Conservation (phyloP, 345 rosid species). For the Aquilaria yunnanensis region DNA sequence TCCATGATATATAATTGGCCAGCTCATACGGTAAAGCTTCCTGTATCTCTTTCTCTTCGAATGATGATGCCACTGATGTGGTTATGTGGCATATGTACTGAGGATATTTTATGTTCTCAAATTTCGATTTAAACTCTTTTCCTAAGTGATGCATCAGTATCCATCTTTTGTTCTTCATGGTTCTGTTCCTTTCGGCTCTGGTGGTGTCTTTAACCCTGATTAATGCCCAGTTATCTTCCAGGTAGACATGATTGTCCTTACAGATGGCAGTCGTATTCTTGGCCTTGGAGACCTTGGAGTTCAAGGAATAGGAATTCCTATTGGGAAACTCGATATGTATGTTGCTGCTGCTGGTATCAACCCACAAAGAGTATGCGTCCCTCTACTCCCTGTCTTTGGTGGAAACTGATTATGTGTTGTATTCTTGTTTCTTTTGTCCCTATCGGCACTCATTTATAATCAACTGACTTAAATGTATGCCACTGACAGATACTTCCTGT, state of each 20-base stretch:
- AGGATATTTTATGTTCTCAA: too few species aligned
- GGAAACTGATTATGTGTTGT: too few species aligned
- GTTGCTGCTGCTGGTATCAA: constrained; percentile 98
- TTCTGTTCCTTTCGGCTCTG: too few species aligned
- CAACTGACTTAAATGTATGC: constrained; percentile 7
- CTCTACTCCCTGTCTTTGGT: constrained; percentile 1
- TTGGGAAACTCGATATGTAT: constrained; percentile 97
- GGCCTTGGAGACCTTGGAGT: constrained; percentile 99
- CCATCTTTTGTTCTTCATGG: too few species aligned
- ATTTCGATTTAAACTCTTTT: too few species aligned
- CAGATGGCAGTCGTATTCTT: constrained; percentile 96
- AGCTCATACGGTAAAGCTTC: constrained; percentile 43
- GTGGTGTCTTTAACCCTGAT: too few species aligned
- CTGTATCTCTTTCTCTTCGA: constrained; percentile 1
- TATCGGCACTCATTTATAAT: constrained; percentile 5
- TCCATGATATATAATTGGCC: constrained; percentile 99
- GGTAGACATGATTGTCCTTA: constrained; percentile 99
- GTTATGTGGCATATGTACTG: too few species aligned
- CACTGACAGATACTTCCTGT: constrained; percentile 72
- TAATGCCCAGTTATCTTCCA: constrained; percentile 21
- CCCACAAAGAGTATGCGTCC: constrained; percentile 71
- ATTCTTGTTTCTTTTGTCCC: neutral
- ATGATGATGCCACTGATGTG: too few species aligned
- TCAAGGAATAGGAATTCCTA: constrained; percentile 95
- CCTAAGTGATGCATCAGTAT: too few species aligned